Percentiles rank a stretch among this genome's conserved stretches.
Evolutionary conservation across 768 basidiomycete species (phyloP).

Genomic region (Serendipita sp.): DNA sequence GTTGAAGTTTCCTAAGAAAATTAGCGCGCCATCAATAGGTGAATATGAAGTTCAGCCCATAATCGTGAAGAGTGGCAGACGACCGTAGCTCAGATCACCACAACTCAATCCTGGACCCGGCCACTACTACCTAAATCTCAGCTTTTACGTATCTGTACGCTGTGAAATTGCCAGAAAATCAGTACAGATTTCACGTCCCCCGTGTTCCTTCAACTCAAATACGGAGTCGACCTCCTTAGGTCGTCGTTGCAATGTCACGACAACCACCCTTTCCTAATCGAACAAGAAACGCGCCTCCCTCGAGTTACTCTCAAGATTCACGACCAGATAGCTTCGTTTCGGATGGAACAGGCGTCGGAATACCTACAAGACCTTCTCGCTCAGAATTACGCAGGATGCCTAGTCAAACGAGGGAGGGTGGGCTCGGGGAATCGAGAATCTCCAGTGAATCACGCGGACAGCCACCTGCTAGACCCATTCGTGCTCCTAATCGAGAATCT

Average conservation of each 20-base stretch:
- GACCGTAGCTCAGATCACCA: too few relatives aligned
- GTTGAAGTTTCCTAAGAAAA: too few relatives aligned
- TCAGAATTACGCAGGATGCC: neutral
- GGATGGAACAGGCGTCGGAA: neutral
- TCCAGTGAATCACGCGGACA: neutral
- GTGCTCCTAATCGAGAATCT: neutral
- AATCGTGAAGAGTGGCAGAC: too few relatives aligned
- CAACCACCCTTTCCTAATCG: neutral
- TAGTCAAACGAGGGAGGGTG: neutral
- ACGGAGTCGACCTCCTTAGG: too few relatives aligned
- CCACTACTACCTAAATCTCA: too few relatives aligned
- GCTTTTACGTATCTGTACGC: too few relatives aligned
- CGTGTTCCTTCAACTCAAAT: too few relatives aligned
- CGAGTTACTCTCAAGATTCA: conserved; percentile 6
- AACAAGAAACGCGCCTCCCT: neutral
- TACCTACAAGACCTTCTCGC: neutral
- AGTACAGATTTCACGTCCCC: too few relatives aligned
- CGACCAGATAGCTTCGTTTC: conserved; percentile 1
- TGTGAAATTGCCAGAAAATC: too few relatives aligned
- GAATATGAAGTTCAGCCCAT: too few relatives aligned
- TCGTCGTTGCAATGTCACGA: neutral
- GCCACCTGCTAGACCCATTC: neutral
- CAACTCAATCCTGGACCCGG: too few relatives aligned
- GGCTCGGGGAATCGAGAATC: neutral
- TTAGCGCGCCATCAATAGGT: too few relatives aligned